Evolutionary conservation across 345 rosid species (phyloP).

Genomic region (Eucalyptus pumila): DNA sequence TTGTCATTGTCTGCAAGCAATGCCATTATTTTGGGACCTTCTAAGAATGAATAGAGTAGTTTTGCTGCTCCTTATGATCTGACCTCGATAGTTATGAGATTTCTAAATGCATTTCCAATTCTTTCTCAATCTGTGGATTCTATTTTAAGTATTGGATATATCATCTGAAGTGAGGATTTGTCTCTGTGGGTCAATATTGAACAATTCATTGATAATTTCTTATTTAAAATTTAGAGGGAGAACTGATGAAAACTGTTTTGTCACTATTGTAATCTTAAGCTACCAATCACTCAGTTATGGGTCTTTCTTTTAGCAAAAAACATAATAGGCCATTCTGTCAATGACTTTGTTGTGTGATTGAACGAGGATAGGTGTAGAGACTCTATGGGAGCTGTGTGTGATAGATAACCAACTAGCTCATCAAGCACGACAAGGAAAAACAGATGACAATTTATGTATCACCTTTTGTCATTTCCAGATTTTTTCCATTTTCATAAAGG

Average conservation of each 20-base stretch:
- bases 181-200: background rate
- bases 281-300: background rate
- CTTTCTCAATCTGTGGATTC: background rate
- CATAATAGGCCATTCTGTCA: background rate
- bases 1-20: background rate
- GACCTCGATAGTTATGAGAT: background rate
- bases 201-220: background rate
- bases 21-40: background rate
- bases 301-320: background rate
- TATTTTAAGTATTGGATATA: background rate
- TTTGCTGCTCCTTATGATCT: background rate
- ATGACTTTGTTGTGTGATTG: background rate
- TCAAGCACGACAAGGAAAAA: background rate
- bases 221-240: background rate
- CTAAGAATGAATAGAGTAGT: background rate
- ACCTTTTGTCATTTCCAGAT: too few relatives aligned
- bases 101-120: background rate
- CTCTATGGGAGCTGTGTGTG: background rate
- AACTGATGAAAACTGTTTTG: background rate
- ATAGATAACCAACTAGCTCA: background rate
- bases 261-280: background rate
- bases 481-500: too few relatives aligned
- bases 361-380: background rate
- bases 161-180: background rate
- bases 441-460: too few relatives aligned